These are phyloP conservation scores for Trametes maxima DNA, from an alignment of 768 basidiomycete species.

Conservation along the genomic window DNA sequence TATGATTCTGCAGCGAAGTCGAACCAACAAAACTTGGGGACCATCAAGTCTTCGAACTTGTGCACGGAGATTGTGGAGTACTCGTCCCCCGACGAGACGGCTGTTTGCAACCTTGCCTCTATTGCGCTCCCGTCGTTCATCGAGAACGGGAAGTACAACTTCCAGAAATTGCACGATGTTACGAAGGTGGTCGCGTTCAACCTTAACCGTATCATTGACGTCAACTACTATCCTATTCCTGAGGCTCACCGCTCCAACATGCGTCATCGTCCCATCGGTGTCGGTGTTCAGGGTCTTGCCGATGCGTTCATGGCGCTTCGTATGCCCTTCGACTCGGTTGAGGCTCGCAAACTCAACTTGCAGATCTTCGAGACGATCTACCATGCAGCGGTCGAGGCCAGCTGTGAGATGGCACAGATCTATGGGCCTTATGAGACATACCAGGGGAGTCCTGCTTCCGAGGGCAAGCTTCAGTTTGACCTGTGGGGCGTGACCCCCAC, in stretches of 20 bases:
- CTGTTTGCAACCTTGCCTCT: conserved; percentile 98
- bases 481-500: conserved; percentile 90
- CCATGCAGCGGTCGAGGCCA: conserved; percentile 90
- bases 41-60: conserved; percentile 98
- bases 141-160: conserved; percentile 81
- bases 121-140: conserved; percentile 94
- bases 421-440: conserved; percentile 89
- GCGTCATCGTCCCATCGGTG: conserved; percentile 96
- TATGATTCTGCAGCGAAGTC: conserved; percentile 70
- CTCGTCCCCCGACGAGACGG: conserved; percentile 94
- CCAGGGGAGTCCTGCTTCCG: conserved; percentile 86
- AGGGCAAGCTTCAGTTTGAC: conserved; percentile 91
- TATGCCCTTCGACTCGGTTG: conserved; percentile 91
- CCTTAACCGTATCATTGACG: conserved; percentile 91
- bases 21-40: conserved; percentile 97
- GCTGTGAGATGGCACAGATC: conserved; percentile 77
- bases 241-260: conserved; percentile 93
- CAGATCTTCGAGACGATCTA: conserved; percentile 99
- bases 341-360: conserved; percentile 85
- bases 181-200: conserved; percentile 91
- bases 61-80: conserved; percentile 99
- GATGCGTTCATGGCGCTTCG: conserved; percentile 98
- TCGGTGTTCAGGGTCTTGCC: conserved; percentile 97
- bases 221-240: conserved; percentile 93
- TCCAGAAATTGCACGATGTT: conserved; percentile 93